Percentiles rank a stretch among this genome's conserved stretches.
These are phyloP conservation scores for Oryza officinalis DNA, from an alignment of 176 grass and related monocot species.

Conservation along the genomic window DNA sequence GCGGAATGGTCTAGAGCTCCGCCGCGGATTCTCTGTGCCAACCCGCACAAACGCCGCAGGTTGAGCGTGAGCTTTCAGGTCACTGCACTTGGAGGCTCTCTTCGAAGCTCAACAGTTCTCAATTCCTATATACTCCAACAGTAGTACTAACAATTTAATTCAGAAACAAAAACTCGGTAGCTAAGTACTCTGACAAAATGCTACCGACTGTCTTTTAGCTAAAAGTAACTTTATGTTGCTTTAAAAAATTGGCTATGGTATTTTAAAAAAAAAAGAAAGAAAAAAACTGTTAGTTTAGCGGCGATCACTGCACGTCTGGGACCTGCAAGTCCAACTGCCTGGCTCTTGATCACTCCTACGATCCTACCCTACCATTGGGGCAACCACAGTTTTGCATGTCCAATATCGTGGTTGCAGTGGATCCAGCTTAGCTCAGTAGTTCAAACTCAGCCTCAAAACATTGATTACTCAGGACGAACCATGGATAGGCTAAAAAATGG, in stretches of 20 bases:
- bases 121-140: too few relatives aligned
- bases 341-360: too few relatives aligned
- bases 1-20: conserved; percentile 47
- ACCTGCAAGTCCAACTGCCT: neutral
- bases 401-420: conserved; percentile 15
- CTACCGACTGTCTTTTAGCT: too few relatives aligned
- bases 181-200: too few relatives aligned
- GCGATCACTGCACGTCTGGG: neutral
- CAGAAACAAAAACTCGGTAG: too few relatives aligned
- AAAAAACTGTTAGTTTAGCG: neutral
- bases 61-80: neutral
- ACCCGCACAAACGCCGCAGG: neutral
- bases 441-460: conserved; percentile 17
- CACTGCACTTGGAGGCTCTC: neutral
- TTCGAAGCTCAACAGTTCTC: neutral
- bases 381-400: neutral
- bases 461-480: neutral
- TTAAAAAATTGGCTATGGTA: too few relatives aligned
- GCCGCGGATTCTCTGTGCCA: conserved; percentile 40
- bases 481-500: conserved; percentile 10
- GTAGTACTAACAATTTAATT: too few relatives aligned
- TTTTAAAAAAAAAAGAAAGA: too few relatives aligned
- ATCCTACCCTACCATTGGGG: too few relatives aligned
- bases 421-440: neutral
- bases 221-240: too few relatives aligned